These are phyloP conservation scores for Leishmania gerbilli DNA, from an alignment of 208 protist species.

Conservation along the genomic window DNA sequence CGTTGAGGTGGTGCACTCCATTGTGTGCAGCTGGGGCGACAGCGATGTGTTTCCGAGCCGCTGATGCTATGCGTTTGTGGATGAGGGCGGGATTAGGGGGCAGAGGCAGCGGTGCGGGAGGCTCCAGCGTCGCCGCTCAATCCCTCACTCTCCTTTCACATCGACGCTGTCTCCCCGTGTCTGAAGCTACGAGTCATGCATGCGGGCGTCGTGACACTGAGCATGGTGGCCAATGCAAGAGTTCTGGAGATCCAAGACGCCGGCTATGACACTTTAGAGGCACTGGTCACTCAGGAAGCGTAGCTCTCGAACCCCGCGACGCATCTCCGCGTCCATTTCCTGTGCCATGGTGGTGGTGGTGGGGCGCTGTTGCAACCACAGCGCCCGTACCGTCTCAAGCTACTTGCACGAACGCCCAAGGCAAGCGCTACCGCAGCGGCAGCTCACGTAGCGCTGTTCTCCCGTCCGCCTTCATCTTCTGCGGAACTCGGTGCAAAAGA, in stretches of 20 bases:
- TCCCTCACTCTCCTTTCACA: not conserved
- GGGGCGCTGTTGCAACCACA: constrained; percentile 15
- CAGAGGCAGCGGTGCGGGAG: constrained; percentile 4
- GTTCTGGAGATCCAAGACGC: constrained; percentile 27
- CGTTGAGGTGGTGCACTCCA: not conserved
- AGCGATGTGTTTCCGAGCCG: not conserved
- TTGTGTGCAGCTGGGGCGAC: constrained; percentile 22
- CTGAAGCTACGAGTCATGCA: constrained; percentile 4
- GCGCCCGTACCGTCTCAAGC: constrained; percentile 20
- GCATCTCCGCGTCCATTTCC: constrained; percentile 17
- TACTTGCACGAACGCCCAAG: constrained; percentile 17
- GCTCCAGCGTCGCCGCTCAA: not conserved
- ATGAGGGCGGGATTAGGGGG: constrained; percentile 10
- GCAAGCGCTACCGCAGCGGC: not conserved
- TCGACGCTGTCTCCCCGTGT: constrained; percentile 14
- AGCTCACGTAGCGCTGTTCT: constrained; percentile 10
- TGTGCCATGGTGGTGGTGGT: constrained; percentile 17
- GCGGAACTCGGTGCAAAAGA: not conserved
- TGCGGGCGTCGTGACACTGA: constrained; percentile 23
- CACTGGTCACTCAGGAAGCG: constrained; percentile 31
- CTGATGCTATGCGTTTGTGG: not conserved
- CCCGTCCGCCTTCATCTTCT: not conserved
- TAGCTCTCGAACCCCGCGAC: constrained; percentile 10
- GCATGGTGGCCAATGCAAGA: constrained; percentile 28
- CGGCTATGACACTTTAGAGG: not conserved